A percentile compares a stretch with the other conserved stretches of the same genome.
These are phyloP conservation scores for Kernera saxatilis DNA, from an alignment of 345 rosid species.

Conservation along the genomic window DNA sequence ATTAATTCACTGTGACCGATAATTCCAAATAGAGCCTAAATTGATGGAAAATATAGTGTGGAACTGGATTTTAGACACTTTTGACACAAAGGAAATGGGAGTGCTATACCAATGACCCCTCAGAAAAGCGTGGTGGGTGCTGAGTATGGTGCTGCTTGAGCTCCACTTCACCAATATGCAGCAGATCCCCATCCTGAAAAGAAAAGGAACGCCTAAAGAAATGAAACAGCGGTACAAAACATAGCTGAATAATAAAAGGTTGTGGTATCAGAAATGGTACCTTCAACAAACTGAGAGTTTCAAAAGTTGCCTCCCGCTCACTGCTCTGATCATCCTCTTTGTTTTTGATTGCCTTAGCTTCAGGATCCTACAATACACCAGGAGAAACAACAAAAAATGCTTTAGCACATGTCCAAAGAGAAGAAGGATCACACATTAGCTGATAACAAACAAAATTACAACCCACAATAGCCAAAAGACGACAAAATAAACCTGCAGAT, in stretches of 20 bases:
- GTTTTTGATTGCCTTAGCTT: slow-evolving; percentile 48
- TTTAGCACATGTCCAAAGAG: neutral
- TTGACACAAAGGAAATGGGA: slow-evolving; percentile 10
- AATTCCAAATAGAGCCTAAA: neutral
- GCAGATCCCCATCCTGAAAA: slow-evolving; percentile 58
- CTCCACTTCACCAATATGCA: slow-evolving; percentile 47
- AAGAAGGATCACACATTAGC: neutral
- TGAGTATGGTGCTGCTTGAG: slow-evolving; percentile 75
- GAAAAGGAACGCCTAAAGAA: neutral
- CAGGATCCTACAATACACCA: slow-evolving; percentile 52
- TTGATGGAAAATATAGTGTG: neutral
- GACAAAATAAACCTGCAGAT: slow-evolving; percentile 6
- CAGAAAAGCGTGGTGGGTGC: slow-evolving; percentile 83
- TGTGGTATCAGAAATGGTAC: slow-evolving; percentile 34
- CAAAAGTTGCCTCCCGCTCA: slow-evolving; percentile 46
- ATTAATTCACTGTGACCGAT: neutral
- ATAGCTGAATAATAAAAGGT: neutral
- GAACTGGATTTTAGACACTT: slow-evolving; percentile 6
- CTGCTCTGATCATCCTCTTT: slow-evolving; percentile 40
- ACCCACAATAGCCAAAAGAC: neutral
- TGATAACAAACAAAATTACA: slow-evolving; percentile 2
- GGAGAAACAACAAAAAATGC: slow-evolving; percentile 9
- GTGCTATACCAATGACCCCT: slow-evolving; percentile 76
- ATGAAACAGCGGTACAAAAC: neutral
- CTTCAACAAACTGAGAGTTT: slow-evolving; percentile 55